Evolutionary conservation across 2,329 filamentous ascomycete species (phyloP).

Genomic region (Graphilbum ipis-grandicollis): DNA sequence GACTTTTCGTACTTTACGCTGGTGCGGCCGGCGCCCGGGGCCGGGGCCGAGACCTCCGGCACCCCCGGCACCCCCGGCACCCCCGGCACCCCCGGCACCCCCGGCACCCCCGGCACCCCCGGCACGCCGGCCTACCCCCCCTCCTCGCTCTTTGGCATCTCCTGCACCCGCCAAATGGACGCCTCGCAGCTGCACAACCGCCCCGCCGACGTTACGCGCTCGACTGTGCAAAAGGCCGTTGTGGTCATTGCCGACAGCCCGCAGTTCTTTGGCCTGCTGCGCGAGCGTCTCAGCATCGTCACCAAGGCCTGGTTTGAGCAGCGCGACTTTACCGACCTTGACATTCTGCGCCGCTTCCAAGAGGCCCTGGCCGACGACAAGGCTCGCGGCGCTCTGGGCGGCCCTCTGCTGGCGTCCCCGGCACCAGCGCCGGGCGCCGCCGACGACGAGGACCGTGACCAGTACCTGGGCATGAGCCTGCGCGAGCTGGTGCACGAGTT

Average conservation of each 20-base stretch:
- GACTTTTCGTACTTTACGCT: constrained; percentile 99
- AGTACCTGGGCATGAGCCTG: constrained; percentile 76
- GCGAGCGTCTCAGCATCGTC: constrained; percentile 77
- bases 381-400: constrained; percentile 27
- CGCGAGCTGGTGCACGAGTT: constrained; percentile 89
- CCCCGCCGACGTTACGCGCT: constrained; percentile 82
- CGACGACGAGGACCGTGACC: constrained; percentile 63
- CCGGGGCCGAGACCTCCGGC: constrained; percentile 23
- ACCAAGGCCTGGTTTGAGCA: constrained; percentile 95
- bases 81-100: constrained; percentile 26
- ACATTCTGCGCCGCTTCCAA: constrained; percentile 81
- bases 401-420: not conserved
- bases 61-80: constrained; percentile 29
- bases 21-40: constrained; percentile 39
- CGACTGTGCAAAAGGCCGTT: constrained; percentile 93
- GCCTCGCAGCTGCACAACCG: constrained; percentile 59
- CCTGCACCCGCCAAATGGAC: constrained; percentile 84
- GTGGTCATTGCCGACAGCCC: constrained; percentile 88
- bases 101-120: constrained; percentile 15
- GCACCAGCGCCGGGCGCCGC: not conserved
- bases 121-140: constrained; percentile 33
- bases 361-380: constrained; percentile 65
- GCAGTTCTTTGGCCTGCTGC: constrained; percentile 75
- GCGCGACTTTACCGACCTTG: constrained; percentile 75
- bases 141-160: constrained; percentile 86